These are phyloP conservation scores for Aspergillus sp. DNA, from an alignment of 2,329 filamentous ascomycete genomes.

Conservation along the genomic window DNA sequence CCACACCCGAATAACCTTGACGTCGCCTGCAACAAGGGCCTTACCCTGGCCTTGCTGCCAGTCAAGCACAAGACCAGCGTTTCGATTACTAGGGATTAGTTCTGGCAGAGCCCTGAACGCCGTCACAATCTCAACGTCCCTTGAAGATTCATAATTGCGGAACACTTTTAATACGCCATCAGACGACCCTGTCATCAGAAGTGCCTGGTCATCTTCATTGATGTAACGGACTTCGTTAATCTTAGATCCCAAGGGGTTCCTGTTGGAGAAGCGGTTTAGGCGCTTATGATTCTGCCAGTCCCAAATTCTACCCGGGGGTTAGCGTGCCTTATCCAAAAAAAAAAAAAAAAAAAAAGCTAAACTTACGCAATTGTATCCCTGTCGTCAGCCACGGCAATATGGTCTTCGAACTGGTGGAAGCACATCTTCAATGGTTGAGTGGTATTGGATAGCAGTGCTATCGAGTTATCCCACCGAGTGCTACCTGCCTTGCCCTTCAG, in stretches of 20 bases:
- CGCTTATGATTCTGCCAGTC: conserved; percentile 81
- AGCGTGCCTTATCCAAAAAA: neutral
- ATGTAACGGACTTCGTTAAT: conserved; percentile 97
- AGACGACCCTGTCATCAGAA: conserved; percentile 91
- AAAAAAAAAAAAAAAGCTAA: neutral
- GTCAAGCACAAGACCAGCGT: conserved; percentile 94
- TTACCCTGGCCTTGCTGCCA: conserved; percentile 98
- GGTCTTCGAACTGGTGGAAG: conserved; percentile 97
- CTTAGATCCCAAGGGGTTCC: conserved; percentile 84
- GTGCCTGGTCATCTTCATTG: conserved; percentile 95
- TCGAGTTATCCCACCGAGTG: conserved; percentile 81
- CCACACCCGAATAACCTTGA: conserved; percentile 94
- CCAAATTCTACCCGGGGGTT: conserved; percentile 62
- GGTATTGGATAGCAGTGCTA: conserved; percentile 82
- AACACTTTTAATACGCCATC: conserved; percentile 94
- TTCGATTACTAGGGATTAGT: conserved; percentile 89
- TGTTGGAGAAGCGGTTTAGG: conserved; percentile 86
- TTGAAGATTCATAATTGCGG: conserved; percentile 79
- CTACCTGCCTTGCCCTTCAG: conserved; percentile 84
- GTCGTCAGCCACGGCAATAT: conserved; percentile 90
- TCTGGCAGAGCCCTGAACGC: conserved; percentile 91
- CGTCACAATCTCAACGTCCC: conserved; percentile 79
- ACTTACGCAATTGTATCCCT: conserved; percentile 74
- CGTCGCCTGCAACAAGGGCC: conserved; percentile 92
- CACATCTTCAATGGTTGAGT: conserved; percentile 90